Percentiles rank a stretch among this genome's conserved stretches.
Conservation (phyloP, 2,329 filamentous ascomycete species). For the Botrytis fragariae region DNA sequence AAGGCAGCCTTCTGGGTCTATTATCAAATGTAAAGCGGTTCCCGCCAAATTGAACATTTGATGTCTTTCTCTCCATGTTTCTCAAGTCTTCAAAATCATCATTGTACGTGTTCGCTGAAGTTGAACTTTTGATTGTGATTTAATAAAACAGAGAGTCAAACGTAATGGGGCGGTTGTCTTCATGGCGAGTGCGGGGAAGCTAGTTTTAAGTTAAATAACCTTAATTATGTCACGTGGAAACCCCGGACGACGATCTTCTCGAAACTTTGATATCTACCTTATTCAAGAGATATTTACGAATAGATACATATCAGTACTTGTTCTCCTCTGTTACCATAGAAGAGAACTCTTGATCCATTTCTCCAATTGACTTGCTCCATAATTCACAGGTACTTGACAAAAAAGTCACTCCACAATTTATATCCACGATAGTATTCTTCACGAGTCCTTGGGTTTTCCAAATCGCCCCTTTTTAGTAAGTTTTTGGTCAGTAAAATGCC, state of each 20-base stretch:
- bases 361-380: not conserved
- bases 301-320: not conserved
- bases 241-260: not conserved
- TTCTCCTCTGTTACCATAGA: not conserved
- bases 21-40: too few species aligned
- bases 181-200: not conserved
- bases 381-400: conserved; percentile 2
- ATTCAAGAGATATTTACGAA: not conserved
- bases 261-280: not conserved
- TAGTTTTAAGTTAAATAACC: not conserved
- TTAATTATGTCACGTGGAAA: not conserved
- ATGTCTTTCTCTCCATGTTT: too few species aligned
- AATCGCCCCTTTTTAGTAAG: not conserved
- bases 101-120: too few species aligned
- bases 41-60: too few species aligned
- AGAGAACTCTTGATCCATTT: not conserved
- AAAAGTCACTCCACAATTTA: conserved; percentile 11
- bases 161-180: too few species aligned
- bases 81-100: too few species aligned
- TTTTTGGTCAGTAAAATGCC: not conserved
- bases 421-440: conserved; percentile 20
- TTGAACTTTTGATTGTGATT: too few species aligned
- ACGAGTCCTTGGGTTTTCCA: conserved; percentile 7
- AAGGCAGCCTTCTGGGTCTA: too few species aligned
- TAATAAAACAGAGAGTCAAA: too few species aligned